Base-by-base conservation (phyloP, 2,329 filamentous ascomycete genomes). In the Aspergillus thermomutatus region DNA sequence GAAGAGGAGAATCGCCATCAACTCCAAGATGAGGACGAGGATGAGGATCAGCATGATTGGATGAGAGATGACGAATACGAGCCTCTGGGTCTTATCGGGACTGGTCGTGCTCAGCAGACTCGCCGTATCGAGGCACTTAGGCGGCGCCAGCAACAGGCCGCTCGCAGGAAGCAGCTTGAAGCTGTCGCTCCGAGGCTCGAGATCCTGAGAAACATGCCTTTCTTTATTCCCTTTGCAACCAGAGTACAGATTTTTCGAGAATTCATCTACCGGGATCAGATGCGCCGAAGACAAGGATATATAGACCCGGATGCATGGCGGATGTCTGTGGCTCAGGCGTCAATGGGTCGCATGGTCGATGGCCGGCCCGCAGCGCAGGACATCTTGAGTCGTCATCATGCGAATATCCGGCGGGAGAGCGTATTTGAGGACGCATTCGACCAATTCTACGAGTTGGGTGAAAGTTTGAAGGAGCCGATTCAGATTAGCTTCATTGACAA, bases 401-500 rank as follows among this genome's bases (percentile, higher is more conserved):
- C 91, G 10, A 86, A 86, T 53, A 93, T 99, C 58, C 84, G 86
- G 55, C 85, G 94, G 59, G 87, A 89, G 21, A 82, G 85, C 50
- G 82, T 96, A 4, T 97, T 97, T 68, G 83, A 90, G 19, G 92
- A 97, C 75, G 94, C 94, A 0, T 93, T 87, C 69, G 79, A 87
- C 3, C 84, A 92, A 54, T 97, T 97, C 67, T 97, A 91, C 66
- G 74, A 83, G 1, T 80, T 97, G 4, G 89, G 89, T 0, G 89
- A 93, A 14, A 88, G 87, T 0, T 76, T 99, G 55, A 97, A 97
- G 70, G 93, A 97, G 69, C 91, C 92, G 0, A 96, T 99, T 37
- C 91, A 96, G 69, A 97, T 99, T 67, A 94, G 91, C 0, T 99
- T 99, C 71, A 87, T 97, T 46, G 94, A 99, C 70, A 84, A 92